Evolutionary conservation across 345 rosid genomes (phyloP).

Genomic region (Passiflora organensis): DNA sequence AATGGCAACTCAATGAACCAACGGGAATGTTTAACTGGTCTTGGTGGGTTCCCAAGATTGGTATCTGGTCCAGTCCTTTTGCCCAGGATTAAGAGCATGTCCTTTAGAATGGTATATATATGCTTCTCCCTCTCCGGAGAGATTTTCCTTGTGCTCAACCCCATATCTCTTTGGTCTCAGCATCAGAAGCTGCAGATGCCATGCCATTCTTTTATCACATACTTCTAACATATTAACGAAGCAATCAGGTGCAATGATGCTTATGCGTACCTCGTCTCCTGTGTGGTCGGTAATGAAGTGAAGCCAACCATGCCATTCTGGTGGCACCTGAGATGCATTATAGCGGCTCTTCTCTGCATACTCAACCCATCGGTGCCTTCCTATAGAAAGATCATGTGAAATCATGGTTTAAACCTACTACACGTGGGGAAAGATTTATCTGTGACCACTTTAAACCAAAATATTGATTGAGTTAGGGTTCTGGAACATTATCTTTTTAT

Average conservation of each 20-base stretch:
- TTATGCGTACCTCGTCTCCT: conserved; percentile 89
- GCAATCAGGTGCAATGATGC: not conserved
- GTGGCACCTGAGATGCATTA: conserved; percentile 95
- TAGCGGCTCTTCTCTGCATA: conserved; percentile 77
- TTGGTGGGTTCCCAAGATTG: conserved; percentile 86
- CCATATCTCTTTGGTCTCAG: conserved; percentile 89
- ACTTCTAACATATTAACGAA: not conserved
- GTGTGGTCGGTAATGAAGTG: conserved; percentile 91
- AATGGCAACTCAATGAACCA: not conserved
- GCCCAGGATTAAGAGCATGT: conserved; percentile 84
- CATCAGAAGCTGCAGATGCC: conserved; percentile 63
- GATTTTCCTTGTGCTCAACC: conserved; percentile 78
- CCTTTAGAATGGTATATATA: conserved; percentile 91
- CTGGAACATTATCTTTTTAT: no score
- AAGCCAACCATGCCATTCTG: conserved; percentile 99
- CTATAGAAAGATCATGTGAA: conserved; percentile 29
- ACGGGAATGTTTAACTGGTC: conserved; percentile 25
- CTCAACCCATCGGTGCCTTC: conserved; percentile 96
- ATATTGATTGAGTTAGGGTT: no score
- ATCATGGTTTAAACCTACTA: conserved; percentile 2
- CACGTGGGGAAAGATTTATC: no score
- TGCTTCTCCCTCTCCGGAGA: conserved; percentile 83
- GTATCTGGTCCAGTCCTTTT: conserved; percentile 91
- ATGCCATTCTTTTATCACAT: not conserved
- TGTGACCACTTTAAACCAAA: no score